Percentiles rank a stretch among this genome's conserved stretches.
Evolutionary conservation across 129 eudicot genomes (phyloP).

Genomic region (Artemisia tridentata): DNA sequence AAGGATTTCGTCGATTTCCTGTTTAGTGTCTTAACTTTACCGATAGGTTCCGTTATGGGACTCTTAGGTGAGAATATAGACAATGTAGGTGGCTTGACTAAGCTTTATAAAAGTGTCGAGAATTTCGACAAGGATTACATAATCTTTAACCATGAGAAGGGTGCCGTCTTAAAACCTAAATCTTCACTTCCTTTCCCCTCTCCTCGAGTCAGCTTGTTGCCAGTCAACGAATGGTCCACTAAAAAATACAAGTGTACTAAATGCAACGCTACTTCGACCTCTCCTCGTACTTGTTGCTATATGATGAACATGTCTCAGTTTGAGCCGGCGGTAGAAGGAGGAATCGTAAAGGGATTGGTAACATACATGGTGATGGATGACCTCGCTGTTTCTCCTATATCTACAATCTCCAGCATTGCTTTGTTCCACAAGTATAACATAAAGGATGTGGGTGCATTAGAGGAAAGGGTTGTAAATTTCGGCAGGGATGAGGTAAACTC

Average conservation of each 20-base stretch:
- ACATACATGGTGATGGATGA: constrained; percentile 24
- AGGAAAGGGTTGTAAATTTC: constrained; percentile 24
- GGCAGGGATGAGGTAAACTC: constrained; percentile 17
- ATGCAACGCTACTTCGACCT: not conserved
- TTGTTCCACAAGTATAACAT: constrained; percentile 18
- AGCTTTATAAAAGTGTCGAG: constrained; percentile 13
- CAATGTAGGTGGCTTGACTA: not conserved
- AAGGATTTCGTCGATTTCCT: constrained; percentile 20
- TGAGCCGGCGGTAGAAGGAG: not conserved
- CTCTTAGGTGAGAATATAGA: not conserved
- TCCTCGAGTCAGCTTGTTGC: not conserved
- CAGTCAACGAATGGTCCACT: not conserved
- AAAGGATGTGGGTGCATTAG: constrained; percentile 11
- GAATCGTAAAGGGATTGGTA: constrained; percentile 12
- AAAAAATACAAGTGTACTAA: not conserved
- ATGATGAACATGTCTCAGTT: not conserved
- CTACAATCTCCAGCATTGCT: constrained; percentile 8
- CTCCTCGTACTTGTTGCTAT: not conserved
- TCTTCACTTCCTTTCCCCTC: not conserved
- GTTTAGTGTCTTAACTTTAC: constrained; percentile 10
- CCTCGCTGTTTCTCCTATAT: constrained; percentile 11
- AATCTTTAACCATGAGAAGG: constrained; percentile 3
- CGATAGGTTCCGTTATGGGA: constrained; percentile 2
- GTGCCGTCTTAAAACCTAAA: not conserved
- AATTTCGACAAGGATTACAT: constrained; percentile 11